Conservation (phyloP, 164 flowering plant species). For the Warburgia ugandensis region DNA sequence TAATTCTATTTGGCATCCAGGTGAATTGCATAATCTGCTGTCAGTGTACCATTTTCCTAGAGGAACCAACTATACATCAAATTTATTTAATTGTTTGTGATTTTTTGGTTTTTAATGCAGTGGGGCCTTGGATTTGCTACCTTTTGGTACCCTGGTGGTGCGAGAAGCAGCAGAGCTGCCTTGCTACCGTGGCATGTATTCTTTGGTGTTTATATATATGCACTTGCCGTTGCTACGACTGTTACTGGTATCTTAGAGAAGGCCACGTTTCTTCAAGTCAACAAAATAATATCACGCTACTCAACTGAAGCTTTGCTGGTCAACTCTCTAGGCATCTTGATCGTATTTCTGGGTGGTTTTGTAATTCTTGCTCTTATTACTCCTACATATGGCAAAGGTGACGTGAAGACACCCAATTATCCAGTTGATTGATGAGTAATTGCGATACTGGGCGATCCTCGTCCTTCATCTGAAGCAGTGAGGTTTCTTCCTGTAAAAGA, state of each 20-base stretch:
- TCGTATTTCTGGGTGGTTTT: constrained; percentile 66
- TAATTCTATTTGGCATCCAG: constrained; percentile 68
- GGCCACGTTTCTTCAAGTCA: constrained; percentile 77
- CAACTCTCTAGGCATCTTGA: constrained; percentile 66
- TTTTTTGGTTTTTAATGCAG: constrained; percentile 23
- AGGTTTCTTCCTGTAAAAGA: too few relatives aligned
- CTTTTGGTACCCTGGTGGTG: constrained; percentile 94
- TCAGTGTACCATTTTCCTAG: too few relatives aligned
- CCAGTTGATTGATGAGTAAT: too few relatives aligned
- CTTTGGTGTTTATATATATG: constrained; percentile 77
- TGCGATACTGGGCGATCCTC: too few relatives aligned
- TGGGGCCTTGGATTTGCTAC: constrained; percentile 88
- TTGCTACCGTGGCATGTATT: constrained; percentile 89
- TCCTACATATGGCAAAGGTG: constrained; percentile 40
- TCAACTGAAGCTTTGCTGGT: constrained; percentile 73
- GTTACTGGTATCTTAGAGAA: constrained; percentile 86
- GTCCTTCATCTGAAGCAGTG: too few relatives aligned
- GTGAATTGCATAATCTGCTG: too few relatives aligned
- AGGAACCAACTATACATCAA: too few relatives aligned
- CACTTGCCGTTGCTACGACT: constrained; percentile 67
- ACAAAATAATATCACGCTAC: constrained; percentile 62
- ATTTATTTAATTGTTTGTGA: too few relatives aligned
- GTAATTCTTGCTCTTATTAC: constrained; percentile 66
- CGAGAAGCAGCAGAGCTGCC: constrained; percentile 55
- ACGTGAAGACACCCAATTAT: constrained; percentile 26